Conservation (phyloP, 257 asterid species). For the Nicotiana paniculata region DNA sequence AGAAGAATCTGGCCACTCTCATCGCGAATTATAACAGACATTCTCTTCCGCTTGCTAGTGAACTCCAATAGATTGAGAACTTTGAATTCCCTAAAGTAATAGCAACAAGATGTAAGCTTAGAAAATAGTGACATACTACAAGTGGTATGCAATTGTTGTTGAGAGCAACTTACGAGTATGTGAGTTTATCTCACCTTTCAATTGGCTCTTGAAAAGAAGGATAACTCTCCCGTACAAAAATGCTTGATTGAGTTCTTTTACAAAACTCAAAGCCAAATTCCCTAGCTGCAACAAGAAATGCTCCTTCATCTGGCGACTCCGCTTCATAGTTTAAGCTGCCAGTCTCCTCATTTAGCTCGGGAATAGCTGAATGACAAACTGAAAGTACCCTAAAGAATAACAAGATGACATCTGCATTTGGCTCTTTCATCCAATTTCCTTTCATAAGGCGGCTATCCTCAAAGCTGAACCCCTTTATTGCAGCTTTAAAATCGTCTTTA, state of each 20-base stretch:
- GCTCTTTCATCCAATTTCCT: conserved; percentile 81
- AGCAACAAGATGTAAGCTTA: neutral
- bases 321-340: conserved; percentile 75
- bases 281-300: conserved; percentile 91
- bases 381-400: conserved; percentile 76
- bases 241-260: conserved; percentile 76
- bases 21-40: conserved; percentile 78
- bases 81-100: conserved; percentile 68
- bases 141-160: neutral
- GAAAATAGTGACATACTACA: neutral
- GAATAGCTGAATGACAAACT: conserved; percentile 90
- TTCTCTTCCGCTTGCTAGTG: conserved; percentile 96
- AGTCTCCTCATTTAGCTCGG: conserved; percentile 73
- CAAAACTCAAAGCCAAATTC: conserved; percentile 92
- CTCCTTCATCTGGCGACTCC: conserved; percentile 90
- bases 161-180: neutral
- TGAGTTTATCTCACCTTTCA: conserved; percentile 44
- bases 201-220: conserved; percentile 62
- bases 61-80: conserved; percentile 82
- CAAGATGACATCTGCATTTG: conserved; percentile 48
- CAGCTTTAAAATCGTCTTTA: conserved; percentile 44
- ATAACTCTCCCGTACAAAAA: conserved; percentile 65
- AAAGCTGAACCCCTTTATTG: conserved; percentile 81
- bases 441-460: conserved; percentile 72
- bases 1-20: conserved; percentile 75